A percentile compares a stretch with the other conserved stretches of the same genome.
These are phyloP conservation scores for Pythium myriotylum DNA, from an alignment of 352 stramenopile species.

Conservation along the genomic window DNA sequence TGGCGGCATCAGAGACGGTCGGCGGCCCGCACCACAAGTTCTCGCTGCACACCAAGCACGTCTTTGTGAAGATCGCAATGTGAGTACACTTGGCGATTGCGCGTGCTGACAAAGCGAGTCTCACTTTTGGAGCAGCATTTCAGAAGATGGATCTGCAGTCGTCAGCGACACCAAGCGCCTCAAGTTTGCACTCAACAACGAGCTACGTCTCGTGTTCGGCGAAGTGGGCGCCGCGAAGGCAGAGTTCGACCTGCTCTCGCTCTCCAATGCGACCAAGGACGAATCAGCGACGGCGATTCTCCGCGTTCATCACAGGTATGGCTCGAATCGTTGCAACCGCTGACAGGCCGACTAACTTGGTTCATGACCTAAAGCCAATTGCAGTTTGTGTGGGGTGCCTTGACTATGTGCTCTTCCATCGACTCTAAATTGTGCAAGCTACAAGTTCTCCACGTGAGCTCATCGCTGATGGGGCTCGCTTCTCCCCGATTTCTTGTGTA, in stretches of 20 bases:
- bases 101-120: conserved; percentile 37
- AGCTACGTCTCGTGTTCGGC: conserved; percentile 68
- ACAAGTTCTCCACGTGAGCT: conserved; percentile 60
- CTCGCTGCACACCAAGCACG: conserved; percentile 48
- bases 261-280: conserved; percentile 38
- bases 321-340: no score
- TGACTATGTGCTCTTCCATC: conserved; percentile 76
- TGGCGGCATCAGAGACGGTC: conserved; percentile 6
- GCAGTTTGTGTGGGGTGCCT: conserved; percentile 58
- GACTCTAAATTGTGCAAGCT: conserved; percentile 68
- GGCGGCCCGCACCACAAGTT: conserved; percentile 70
- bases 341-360: no score
- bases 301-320: conserved; percentile 56
- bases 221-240: conserved; percentile 58
- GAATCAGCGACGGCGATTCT: conserved; percentile 62
- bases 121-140: conserved; percentile 36
- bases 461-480: conserved; percentile 70
- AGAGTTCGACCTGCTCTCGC: conserved; percentile 68
- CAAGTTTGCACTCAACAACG: conserved; percentile 76
- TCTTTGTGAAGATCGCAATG: conserved; percentile 71
- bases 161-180: conserved; percentile 62
- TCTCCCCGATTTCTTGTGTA: conserved; percentile 52
- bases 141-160: conserved; percentile 41
- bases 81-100: conserved; percentile 24
- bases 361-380: conserved; percentile 35